A percentile compares a stretch with the other conserved stretches of the same genome.
Evolutionary conservation across 208 protist species (phyloP).

Genomic region (Tritrichomonas foetus): DNA sequence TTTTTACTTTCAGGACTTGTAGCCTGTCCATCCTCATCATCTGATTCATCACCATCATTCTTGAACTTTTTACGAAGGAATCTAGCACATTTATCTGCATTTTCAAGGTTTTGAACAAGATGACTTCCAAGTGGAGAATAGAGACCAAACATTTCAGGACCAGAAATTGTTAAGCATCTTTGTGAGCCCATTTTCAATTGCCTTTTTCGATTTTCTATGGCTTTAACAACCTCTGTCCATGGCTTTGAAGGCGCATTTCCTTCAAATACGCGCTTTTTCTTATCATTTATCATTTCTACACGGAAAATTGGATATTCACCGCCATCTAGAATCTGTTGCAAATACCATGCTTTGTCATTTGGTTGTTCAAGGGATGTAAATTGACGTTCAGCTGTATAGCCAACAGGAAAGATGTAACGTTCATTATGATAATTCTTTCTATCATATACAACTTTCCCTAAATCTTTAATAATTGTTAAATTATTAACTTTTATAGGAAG

Average conservation of each 20-base stretch:
- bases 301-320: background rate
- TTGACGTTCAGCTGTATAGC: background rate
- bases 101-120: background rate
- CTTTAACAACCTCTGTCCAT: background rate
- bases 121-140: background rate
- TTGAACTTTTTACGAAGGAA: background rate
- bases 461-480: background rate
- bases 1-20: too few relatives aligned
- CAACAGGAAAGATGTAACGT: background rate
- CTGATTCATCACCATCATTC: background rate
- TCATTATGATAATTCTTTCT: background rate
- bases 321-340: background rate
- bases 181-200: background rate
- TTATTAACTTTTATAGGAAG: background rate
- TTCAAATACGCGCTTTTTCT: background rate
- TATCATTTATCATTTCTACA: background rate
- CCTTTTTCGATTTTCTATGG: background rate
- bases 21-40: background rate
- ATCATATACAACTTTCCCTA: slow-evolving; percentile 6
- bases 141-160: background rate
- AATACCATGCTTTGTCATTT: background rate
- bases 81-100: background rate
- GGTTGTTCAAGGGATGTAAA: background rate
- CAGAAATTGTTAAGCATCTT: background rate
- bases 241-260: background rate